Evolutionary conservation across 2,329 filamentous ascomycete genomes (phyloP), one percentile per base, ranked within the genome.

Genomic region (Colletotrichum abscissum): DNA sequence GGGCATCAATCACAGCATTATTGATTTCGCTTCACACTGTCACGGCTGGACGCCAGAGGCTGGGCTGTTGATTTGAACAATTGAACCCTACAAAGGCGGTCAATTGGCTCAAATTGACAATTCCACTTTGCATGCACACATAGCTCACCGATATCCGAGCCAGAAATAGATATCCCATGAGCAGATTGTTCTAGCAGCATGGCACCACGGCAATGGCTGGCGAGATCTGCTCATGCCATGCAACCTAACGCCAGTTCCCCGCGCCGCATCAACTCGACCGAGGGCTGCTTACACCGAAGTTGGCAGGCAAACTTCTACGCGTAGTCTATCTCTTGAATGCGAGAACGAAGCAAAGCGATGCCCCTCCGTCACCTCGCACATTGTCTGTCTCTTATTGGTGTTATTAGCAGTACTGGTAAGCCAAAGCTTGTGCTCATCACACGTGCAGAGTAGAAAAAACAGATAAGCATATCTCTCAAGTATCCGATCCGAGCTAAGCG

Each of bases 1-100:
- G 67, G 46, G 22, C 70, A 65, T 55, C 58, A 70, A 62, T 73
- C 67, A 73, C 70, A 28, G 67, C 57, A 63, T 55, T 26, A 58
- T 59, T 59, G 52, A 28, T 57, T 54, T 58, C 57, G 46, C 49
- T 8, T 52, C 19, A 35, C n/a, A n/a, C 46, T 56, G 33, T 26
- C 11, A 56, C 49, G 38, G 38, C 49, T 62, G 52, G 49, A 54
- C 2, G 9, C 49, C 28, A 11, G 42, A 49, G 42, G 16, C 42
- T 49, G 42, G 42, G 22, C 19, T 22, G 42, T n/a, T 7, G 42
- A 49, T 11, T 49, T 54, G 49, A 28, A 54, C 46, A 54, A 22
- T 16, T n/a, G 38, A 42, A 42, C 52, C 66, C 58, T 5, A 24
- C 49, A 64, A 33, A 35, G 33, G 58, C 69, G 65, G 59, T 72